Evolutionary conservation across 2,329 filamentous ascomycete genomes (phyloP).

Genomic region (Amylocarpus encephaloides): DNA sequence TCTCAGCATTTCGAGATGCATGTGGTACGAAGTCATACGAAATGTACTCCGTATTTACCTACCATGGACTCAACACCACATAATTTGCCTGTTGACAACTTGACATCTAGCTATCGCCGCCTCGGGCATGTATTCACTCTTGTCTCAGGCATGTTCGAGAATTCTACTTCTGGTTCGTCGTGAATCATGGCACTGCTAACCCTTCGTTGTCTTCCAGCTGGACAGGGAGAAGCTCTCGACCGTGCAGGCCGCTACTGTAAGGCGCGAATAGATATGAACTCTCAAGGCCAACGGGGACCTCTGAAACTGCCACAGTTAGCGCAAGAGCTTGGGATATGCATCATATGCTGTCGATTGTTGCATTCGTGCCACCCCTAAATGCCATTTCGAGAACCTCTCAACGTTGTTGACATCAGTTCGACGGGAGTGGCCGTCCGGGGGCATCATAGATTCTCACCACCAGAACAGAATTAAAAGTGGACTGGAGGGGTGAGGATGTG

Average conservation of each 20-base stretch:
- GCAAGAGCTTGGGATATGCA: background rate
- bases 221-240: constrained; percentile 1
- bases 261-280: background rate
- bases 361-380: background rate
- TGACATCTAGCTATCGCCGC: no score
- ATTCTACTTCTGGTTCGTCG: background rate
- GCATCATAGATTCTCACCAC: background rate
- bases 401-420: background rate
- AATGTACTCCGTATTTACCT: no score
- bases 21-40: background rate
- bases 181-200: background rate
- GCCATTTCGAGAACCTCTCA: background rate
- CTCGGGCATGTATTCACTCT: background rate
- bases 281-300: background rate
- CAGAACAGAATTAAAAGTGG: background rate
- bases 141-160: background rate
- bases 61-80: no score
- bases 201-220: constrained; percentile 1
- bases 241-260: constrained; percentile 5
- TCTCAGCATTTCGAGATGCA: background rate
- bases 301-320: background rate
- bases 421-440: background rate
- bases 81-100: no score
- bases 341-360: background rate
- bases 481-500: background rate